Conservation (phyloP, 106 monocot genomes). For the Dendrobium huoshanense region DNA sequence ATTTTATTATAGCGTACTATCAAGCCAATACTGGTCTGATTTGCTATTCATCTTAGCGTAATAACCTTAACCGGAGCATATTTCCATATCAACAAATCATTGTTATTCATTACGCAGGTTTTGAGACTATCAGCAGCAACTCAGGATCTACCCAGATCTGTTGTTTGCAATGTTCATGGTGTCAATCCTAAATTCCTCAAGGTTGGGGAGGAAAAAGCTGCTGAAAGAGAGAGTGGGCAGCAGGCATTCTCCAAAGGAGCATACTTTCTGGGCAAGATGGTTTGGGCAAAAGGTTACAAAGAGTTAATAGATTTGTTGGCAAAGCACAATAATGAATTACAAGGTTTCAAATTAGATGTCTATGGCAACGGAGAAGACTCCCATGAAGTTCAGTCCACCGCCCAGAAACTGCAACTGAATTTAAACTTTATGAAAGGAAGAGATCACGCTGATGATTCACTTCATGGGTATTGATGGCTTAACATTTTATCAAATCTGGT, state of each 20-base stretch:
- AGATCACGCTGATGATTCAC: constrained; percentile 96
- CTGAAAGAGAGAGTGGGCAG: constrained; percentile 59
- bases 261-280: constrained; percentile 98
- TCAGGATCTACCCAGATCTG: constrained; percentile 90
- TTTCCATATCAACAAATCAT: neutral
- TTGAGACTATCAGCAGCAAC: constrained; percentile 96
- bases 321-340: constrained; percentile 76
- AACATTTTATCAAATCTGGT: neutral
- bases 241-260: constrained; percentile 85
- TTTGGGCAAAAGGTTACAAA: constrained; percentile 98
- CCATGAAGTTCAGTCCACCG: constrained; percentile 76
- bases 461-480: constrained; percentile 52
- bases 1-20: too few species aligned
- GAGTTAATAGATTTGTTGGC: constrained; percentile 81
- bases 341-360: constrained; percentile 72
- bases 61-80: neutral
- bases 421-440: constrained; percentile 88
- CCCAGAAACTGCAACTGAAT: constrained; percentile 70
- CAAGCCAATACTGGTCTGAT: too few species aligned
- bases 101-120: constrained; percentile 42
- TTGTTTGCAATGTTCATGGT: constrained; percentile 95
- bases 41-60: too few species aligned
- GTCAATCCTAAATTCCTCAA: constrained; percentile 94
- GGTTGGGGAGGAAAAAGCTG: constrained; percentile 72
- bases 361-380: constrained; percentile 98